These are phyloP conservation scores for Ramalina intermedia DNA, from an alignment of 495 filamentous ascomycete species.

Conservation along the genomic window DNA sequence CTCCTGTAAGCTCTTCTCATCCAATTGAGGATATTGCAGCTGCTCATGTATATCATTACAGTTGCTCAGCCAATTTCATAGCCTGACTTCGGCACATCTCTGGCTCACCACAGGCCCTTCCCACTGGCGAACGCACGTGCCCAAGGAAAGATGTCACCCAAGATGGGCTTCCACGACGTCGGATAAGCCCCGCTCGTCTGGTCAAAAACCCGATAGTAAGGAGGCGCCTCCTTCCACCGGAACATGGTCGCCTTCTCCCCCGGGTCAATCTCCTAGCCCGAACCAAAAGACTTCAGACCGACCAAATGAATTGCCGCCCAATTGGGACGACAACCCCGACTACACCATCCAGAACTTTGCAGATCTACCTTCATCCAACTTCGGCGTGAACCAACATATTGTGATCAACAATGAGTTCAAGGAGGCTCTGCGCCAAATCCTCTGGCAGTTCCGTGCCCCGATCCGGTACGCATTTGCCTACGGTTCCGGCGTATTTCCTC, in stretches of 20 bases:
- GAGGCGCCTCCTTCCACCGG: conserved; percentile 1
- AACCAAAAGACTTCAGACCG: conserved; percentile 11
- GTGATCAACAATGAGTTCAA: conserved; percentile 89
- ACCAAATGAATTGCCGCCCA: conserved; percentile 23
- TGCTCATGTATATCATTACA: neutral
- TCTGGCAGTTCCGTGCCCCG: conserved; percentile 86
- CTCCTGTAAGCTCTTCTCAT: neutral
- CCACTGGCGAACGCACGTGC: conserved; percentile 7
- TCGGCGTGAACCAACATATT: conserved; percentile 92
- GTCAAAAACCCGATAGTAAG: neutral
- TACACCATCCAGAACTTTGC: conserved; percentile 63
- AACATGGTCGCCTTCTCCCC: conserved; percentile 27
- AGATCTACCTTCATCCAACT: conserved; percentile 75
- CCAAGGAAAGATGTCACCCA: neutral
- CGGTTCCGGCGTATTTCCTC: conserved; percentile 89
- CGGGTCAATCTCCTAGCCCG: conserved; percentile 12
- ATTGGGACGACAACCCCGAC: conserved; percentile 75
- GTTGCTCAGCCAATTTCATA: neutral
- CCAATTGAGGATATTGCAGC: neutral
- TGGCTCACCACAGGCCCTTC: conserved; percentile 9
- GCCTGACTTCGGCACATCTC: conserved; percentile 1
- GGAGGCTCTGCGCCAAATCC: conserved; percentile 68
- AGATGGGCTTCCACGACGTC: conserved; percentile 9
- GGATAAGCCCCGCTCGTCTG: neutral
- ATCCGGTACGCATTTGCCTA: conserved; percentile 96